phyloP scores from a whole-genome alignment of 2,329 filamentous ascomycete species.

The Nakataea oryzae region DNA sequence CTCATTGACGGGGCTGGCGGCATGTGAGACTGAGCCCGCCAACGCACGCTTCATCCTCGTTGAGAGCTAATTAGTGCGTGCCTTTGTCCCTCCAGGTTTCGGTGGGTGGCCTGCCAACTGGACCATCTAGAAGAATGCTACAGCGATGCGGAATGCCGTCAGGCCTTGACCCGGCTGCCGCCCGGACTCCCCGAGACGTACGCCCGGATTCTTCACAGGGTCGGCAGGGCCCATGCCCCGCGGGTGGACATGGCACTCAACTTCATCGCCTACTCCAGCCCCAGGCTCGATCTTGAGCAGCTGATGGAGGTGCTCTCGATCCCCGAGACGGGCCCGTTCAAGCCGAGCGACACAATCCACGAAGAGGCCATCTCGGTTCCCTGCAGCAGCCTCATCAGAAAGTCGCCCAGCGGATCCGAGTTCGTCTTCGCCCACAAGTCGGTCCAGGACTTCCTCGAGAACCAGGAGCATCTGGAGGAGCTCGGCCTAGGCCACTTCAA shows the following conservation, averaged over 20 bases:
- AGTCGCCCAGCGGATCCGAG: not conserved
- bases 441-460: not conserved
- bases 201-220: not conserved
- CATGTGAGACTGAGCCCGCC: not conserved
- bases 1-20: not conserved
- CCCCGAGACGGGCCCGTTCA: not conserved
- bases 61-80: not conserved
- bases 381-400: not conserved
- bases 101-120: not conserved
- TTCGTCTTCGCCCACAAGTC: not conserved
- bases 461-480: not conserved
- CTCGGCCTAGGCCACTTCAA: not conserved
- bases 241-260: not conserved
- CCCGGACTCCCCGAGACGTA: not conserved
- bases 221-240: not conserved
- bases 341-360: not conserved
- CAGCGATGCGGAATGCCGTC: not conserved
- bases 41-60: not conserved
- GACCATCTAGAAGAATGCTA: not conserved
- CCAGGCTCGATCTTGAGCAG: not conserved
- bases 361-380: not conserved
- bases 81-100: not conserved
- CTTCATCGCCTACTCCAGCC: not conserved
- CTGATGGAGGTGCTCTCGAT: not conserved
- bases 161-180: not conserved